phyloP scores from a whole-genome alignment of 768 basidiomycete species.

The Podaxis sp. region DNA sequence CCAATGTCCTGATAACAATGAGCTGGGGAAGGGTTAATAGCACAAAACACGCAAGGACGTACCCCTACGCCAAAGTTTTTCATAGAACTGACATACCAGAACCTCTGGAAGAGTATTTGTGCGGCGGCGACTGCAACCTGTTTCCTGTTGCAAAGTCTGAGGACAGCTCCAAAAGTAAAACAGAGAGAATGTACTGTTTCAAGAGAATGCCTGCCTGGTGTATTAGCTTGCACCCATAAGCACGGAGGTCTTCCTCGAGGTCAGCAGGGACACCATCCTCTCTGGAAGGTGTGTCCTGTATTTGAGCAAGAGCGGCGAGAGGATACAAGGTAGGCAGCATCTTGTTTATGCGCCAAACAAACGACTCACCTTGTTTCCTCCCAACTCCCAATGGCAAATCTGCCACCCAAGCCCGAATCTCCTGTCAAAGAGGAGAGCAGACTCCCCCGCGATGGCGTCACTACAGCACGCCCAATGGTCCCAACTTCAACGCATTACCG shows the following conservation, averaged over 20 bases:
- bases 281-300: constrained; percentile 75
- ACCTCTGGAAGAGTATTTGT: constrained; percentile 93
- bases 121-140: constrained; percentile 97
- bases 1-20: constrained; percentile 64
- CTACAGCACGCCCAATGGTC: constrained; percentile 20
- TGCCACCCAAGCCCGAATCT: constrained; percentile 35
- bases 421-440: constrained; percentile 4
- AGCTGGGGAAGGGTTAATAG: constrained; percentile 1
- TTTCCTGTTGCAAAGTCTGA: constrained; percentile 52
- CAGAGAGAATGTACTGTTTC: constrained; percentile 64
- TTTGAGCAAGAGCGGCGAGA: constrained; percentile 78
- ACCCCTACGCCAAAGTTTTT: constrained; percentile 93
- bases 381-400: constrained; percentile 26
- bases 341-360: constrained; percentile 16
- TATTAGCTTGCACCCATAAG: constrained; percentile 91
- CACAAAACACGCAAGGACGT: constrained; percentile 30
- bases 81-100: constrained; percentile 95
- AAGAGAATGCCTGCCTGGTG: constrained; percentile 92
- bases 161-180: constrained; percentile 2
- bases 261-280: constrained; percentile 80
- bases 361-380: background rate
- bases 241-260: constrained; percentile 85
- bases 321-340: constrained; percentile 62
- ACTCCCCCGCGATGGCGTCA: constrained; percentile 1
- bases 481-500: constrained; percentile 14